Evolutionary conservation across 2,329 filamentous ascomycete species (phyloP), one percentile per base, ranked within the genome.

Genomic region (Stachybotrys chartarum): DNA sequence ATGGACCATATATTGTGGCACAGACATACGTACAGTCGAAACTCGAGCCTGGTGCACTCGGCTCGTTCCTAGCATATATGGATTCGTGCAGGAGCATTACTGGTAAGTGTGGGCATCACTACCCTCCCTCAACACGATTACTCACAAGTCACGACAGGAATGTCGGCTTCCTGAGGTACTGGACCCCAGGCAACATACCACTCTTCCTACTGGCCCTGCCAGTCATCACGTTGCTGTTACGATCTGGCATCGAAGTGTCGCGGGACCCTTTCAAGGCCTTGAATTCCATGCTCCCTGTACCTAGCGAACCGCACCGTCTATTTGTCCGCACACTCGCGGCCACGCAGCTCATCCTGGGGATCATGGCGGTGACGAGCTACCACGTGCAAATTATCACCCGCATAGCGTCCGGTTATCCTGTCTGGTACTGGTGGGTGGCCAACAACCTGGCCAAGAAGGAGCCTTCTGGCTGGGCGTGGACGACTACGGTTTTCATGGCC

Each of bases 371-470:
- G 18, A 90, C 86, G 12, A 90, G 77, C 59, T 96, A 95, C 66
- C 94, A 99, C 67, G 88, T 97, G 30, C 94, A 99, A 71, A 95
- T 99, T 62, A 87, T 97, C 64, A 96, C 88, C 49, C 84, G 94
- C 30, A 80, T 99, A 16, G 87, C 90, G 1, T 96, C 92, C 0
- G 93, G 86, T 0, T 96, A 93, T 70, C 89, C 91, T 1, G 72
- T 94, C 17, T 97, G 91, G 91, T 94, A 96, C 68, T 86, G 88
- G 78, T 90, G 87, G 78, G 68, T 96, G 45, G 89, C 88, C 1
- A 73, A 72, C 5, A 70, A 68, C 39, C 63, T 82, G 7, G 61
- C 69, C 50, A 67, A 72, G 30, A 61, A 64, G 10, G 66, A 67
- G 60, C 59, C 64, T 57, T 53, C 63, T 55, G 52, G 63, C 57